Base-by-base conservation (phyloP, 2,329 filamentous ascomycete species). In the Diaporthe sp. region DNA sequence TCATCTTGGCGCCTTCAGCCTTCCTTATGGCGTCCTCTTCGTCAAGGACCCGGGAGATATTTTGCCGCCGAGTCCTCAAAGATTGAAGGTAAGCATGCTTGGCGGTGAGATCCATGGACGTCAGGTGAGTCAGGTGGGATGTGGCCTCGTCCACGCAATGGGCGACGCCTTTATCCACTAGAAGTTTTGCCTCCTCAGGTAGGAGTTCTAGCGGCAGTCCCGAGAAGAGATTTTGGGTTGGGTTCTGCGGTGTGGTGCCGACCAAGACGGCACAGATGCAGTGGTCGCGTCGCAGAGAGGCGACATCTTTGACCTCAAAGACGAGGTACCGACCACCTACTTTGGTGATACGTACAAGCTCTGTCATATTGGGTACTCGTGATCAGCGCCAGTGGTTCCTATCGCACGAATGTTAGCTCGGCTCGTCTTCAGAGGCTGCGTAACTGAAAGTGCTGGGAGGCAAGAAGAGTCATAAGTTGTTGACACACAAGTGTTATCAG, bases 201-300 rank as follows among this genome's bases (percentile, higher is more conserved):
- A 97, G 94, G 60, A 99, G 88, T 86, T 98, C 94, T 37, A 98
- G 86, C 3, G 97, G 97, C 68, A 98, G 86, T 61, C 96, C 95
- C 75, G 96, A 90, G 82, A 98, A 98, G 75, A 98, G 90, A 85
- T 98, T 98, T 85, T 99, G 97, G 80, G 97, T 96, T 8, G 96
- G 95, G 75, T 95, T 93, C 85, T 98, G 96, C 2, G 97, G 96
- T 42, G 98, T 92, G 10, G 94, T 96, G 75, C 97, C 97, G 76
- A 94, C 92, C 73, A 98, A 89, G 44, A 97, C 93, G 78, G 95
- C 95, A 81, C 94, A 96, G 80, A 98, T 95, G 83, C 95, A 92
- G 86, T 98, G 91, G 80, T 92, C 88, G 77, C 94, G 92, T 79
- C 97, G 94, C 77, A 98, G 88, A 83, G 93, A 90, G 80, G 94